phyloP scores from a whole-genome alignment of 75 land plant genomes.

The Larix kaempferi region DNA sequence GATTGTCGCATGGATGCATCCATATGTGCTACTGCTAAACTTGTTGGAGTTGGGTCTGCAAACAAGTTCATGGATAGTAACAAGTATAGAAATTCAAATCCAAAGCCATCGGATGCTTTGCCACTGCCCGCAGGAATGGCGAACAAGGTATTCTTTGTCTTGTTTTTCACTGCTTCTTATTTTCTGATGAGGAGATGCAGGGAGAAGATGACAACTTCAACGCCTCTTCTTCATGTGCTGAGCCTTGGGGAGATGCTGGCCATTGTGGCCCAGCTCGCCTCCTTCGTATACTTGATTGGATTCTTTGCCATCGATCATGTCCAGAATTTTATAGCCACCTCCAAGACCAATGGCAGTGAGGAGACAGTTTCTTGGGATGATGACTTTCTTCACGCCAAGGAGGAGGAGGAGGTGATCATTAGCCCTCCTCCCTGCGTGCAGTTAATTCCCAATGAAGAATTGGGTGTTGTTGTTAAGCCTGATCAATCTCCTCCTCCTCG shows the following conservation, averaged over 20 bases:
- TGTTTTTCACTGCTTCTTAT: slow-evolving; percentile 57
- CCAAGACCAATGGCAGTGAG: neutral
- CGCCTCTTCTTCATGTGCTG: slow-evolving; percentile 65
- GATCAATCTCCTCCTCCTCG: too few species aligned
- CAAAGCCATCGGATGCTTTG: too few species aligned
- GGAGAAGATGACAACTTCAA: slow-evolving; percentile 71
- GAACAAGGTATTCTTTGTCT: slow-evolving; percentile 52
- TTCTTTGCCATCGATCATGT: slow-evolving; percentile 83
- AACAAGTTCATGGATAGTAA: too few species aligned
- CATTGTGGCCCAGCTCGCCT: slow-evolving; percentile 53
- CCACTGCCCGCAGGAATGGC: slow-evolving; percentile 53
- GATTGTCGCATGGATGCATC: too few species aligned
- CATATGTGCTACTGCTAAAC: too few species aligned
- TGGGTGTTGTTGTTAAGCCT: neutral
- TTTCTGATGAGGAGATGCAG: slow-evolving; percentile 75
- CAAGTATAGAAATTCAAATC: too few species aligned
- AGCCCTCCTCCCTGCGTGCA: neutral
- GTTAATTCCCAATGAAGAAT: too few species aligned
- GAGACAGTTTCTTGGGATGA: too few species aligned
- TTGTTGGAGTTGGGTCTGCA: too few species aligned
- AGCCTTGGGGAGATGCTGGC: slow-evolving; percentile 55
- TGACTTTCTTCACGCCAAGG: too few species aligned
- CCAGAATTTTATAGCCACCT: slow-evolving; percentile 31
- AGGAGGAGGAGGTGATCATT: too few species aligned
- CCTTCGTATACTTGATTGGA: slow-evolving; percentile 69